A percentile compares a stretch with the other conserved stretches of the same genome.
phyloP scores from a whole-genome alignment of 2,329 filamentous ascomycete species.

The Xylaria sp. region DNA sequence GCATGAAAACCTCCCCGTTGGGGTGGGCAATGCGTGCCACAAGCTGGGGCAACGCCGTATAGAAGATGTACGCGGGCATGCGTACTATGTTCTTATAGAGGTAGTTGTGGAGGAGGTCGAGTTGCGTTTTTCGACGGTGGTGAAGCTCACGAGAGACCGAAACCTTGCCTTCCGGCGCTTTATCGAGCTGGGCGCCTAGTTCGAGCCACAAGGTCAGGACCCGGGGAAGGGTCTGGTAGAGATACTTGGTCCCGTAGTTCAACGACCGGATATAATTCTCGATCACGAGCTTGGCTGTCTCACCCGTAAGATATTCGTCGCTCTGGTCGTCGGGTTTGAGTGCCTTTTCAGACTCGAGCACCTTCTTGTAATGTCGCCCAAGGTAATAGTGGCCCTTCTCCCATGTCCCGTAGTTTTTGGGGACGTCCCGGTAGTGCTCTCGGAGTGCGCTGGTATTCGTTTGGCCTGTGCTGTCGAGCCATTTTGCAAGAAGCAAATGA shows the following conservation, averaged over 20 bases:
- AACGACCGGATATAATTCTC: slow-evolving; percentile 91
- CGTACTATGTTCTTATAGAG: slow-evolving; percentile 77
- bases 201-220: slow-evolving; percentile 94
- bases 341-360: slow-evolving; percentile 84
- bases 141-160: slow-evolving; percentile 56
- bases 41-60: slow-evolving; percentile 84
- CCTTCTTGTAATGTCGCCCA: slow-evolving; percentile 95
- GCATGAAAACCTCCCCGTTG: slow-evolving; percentile 74
- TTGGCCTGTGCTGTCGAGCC: slow-evolving; percentile 94
- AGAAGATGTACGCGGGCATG: slow-evolving; percentile 77
- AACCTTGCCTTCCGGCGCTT: slow-evolving; percentile 58
- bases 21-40: slow-evolving; percentile 94
- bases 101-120: slow-evolving; percentile 72
- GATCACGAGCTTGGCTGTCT: slow-evolving; percentile 81
- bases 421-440: slow-evolving; percentile 80
- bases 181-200: slow-evolving; percentile 75
- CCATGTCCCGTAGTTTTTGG: slow-evolving; percentile 73
- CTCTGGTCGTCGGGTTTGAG: slow-evolving; percentile 77
- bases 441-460: slow-evolving; percentile 81
- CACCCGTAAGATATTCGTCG: slow-evolving; percentile 76
- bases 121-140: slow-evolving; percentile 62
- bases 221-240: slow-evolving; percentile 91
- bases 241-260: slow-evolving; percentile 88
- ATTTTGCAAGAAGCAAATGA: slow-evolving; percentile 88
- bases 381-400: slow-evolving; percentile 98